phyloP scores from a whole-genome alignment of 2,329 filamentous ascomycete genomes.

The Neonectria coccinea region DNA sequence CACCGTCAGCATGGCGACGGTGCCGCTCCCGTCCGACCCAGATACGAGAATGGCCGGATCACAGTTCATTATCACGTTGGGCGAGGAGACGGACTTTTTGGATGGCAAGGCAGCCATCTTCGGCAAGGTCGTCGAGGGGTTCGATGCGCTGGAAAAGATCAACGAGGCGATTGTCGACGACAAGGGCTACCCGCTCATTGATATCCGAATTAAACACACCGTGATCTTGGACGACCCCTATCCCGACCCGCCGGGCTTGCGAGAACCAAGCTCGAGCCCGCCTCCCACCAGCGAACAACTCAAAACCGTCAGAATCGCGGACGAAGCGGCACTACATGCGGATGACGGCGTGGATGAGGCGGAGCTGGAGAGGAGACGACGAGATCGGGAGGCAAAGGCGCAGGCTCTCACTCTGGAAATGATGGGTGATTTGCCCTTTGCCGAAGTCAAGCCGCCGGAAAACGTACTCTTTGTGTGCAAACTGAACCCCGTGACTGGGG shows the following conservation, averaged over 20 bases:
- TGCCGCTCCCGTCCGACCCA: conserved; percentile 78
- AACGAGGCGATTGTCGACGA: conserved; percentile 90
- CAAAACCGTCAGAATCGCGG: conserved; percentile 89
- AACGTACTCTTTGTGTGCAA: conserved; percentile 99
- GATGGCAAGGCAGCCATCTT: conserved; percentile 97
- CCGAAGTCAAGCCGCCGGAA: conserved; percentile 96
- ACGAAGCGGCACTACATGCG: conserved; percentile 85
- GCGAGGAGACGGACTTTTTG: conserved; percentile 88
- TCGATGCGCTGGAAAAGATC: conserved; percentile 93
- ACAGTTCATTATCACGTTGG: conserved; percentile 93
- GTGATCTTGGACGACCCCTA: conserved; percentile 93
- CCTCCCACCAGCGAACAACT: conserved; percentile 86
- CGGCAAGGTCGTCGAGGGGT: conserved; percentile 94
- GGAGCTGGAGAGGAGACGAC: conserved; percentile 80
- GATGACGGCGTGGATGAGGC: conserved; percentile 80
- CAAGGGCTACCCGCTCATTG: conserved; percentile 86
- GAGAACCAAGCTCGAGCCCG: conserved; percentile 83
- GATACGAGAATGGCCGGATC: conserved; percentile 87
- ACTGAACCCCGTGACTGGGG: conserved; percentile 94
- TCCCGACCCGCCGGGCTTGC: conserved; percentile 80
- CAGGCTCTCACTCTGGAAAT: conserved; percentile 97
- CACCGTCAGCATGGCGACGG: conserved; percentile 98
- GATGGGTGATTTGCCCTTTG: conserved; percentile 97
- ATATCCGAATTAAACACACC: conserved; percentile 94
- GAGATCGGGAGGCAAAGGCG: conserved; percentile 90